phyloP scores from a whole-genome alignment of 2,329 filamentous ascomycete species.

The Colletotrichum horii region DNA sequence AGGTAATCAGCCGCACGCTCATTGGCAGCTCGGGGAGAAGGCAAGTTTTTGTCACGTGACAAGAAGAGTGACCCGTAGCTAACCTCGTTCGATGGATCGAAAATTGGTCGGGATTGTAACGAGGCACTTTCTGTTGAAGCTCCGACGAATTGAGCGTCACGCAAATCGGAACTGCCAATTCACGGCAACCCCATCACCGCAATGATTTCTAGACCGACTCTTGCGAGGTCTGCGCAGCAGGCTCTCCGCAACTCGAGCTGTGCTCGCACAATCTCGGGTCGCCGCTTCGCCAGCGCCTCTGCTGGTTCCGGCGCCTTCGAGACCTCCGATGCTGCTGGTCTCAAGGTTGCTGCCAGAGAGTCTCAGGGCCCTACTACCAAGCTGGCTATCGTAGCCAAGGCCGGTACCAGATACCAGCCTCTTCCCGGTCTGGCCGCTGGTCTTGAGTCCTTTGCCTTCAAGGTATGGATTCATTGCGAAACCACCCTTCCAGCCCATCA shows the following conservation, averaged over 20 bases:
- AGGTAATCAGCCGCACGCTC: slow-evolving; percentile 17
- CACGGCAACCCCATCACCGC: slow-evolving; percentile 62
- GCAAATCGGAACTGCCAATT: slow-evolving; percentile 48
- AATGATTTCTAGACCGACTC: slow-evolving; percentile 68
- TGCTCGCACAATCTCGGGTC: slow-evolving; percentile 56
- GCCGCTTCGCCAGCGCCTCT: slow-evolving; percentile 64
- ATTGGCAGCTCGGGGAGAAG: slow-evolving; percentile 10
- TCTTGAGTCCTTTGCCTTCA: slow-evolving; percentile 96
- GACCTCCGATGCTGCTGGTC: slow-evolving; percentile 80
- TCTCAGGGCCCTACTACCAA: slow-evolving; percentile 87
- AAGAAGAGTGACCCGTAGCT: slow-evolving; percentile 18
- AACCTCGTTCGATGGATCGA: slow-evolving; percentile 23
- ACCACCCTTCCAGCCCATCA: background rate
- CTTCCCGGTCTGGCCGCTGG: slow-evolving; percentile 88
- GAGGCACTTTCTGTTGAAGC: slow-evolving; percentile 26
- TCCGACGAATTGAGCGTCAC: slow-evolving; percentile 24
- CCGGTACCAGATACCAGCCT: slow-evolving; percentile 90
- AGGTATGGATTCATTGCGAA: slow-evolving; percentile 60
- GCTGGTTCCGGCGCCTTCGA: slow-evolving; percentile 81
- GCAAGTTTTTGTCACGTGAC: slow-evolving; percentile 7
- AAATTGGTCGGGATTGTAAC: slow-evolving; percentile 25
- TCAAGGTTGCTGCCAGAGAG: slow-evolving; percentile 94
- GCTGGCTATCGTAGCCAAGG: slow-evolving; percentile 90
- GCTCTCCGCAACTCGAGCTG: slow-evolving; percentile 62
- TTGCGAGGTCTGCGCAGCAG: slow-evolving; percentile 64